Evolutionary conservation across 257 asterid genomes (phyloP).

Genomic region (Capsicum chinense): DNA sequence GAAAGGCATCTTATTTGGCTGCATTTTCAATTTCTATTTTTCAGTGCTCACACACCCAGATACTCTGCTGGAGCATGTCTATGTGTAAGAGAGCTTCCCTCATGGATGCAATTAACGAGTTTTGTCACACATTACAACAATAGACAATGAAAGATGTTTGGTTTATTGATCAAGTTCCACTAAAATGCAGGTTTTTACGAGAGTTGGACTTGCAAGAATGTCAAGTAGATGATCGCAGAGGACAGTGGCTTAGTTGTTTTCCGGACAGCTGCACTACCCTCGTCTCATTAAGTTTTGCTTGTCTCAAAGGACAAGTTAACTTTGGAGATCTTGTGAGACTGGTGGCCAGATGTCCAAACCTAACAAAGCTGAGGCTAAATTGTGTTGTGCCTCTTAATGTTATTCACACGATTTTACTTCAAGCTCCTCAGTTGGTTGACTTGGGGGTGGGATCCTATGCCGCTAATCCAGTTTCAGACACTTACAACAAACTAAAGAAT

Average conservation of each 20-base stretch:
- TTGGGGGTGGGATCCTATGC: conserved; percentile 71
- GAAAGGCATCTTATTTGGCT: not conserved
- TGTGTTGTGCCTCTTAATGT: conserved; percentile 62
- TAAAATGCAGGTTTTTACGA: conserved; percentile 57
- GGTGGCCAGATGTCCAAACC: conserved; percentile 67
- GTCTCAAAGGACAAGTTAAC: conserved; percentile 82
- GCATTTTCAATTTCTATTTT: not conserved
- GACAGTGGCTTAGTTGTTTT: conserved; percentile 87
- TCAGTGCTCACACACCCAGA: not conserved
- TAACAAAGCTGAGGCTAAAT: conserved; percentile 67
- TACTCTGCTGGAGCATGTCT: no score
- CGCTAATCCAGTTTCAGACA: conserved; percentile 60
- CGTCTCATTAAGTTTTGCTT: conserved; percentile 76
- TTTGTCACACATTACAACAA: no score
- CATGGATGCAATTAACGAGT: no score
- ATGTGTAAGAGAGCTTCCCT: no score
- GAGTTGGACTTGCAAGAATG: conserved; percentile 88
- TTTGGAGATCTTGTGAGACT: conserved; percentile 70
- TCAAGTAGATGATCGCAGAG: conserved; percentile 76
- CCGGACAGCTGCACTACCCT: conserved; percentile 78
- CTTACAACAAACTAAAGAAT: conserved; percentile 47
- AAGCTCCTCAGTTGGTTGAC: conserved; percentile 73
- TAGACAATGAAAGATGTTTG: not conserved
- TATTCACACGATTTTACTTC: conserved; percentile 66
- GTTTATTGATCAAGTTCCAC: not conserved